Conservation (phyloP, 345 rosid species). For the rapeseed (Brassica napus) region DNA sequence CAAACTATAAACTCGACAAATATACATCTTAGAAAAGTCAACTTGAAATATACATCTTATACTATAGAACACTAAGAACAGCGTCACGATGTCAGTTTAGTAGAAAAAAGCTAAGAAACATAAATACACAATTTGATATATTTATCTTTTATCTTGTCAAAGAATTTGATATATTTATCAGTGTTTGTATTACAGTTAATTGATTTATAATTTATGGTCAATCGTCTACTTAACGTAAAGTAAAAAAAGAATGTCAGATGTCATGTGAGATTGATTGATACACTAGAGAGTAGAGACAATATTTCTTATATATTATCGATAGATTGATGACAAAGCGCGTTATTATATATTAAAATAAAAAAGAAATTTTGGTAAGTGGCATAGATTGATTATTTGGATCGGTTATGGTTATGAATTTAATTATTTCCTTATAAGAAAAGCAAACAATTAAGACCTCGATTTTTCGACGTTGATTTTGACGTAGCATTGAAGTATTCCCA, state of each 20-base stretch:
- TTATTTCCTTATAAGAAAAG: not conserved
- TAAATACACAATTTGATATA: not conserved
- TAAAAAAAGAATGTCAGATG: not conserved
- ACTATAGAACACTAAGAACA: too few species aligned
- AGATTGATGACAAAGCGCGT: constrained; percentile 19
- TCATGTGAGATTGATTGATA: constrained; percentile 1
- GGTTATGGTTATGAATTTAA: not conserved
- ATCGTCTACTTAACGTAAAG: constrained; percentile 6
- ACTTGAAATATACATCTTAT: not conserved
- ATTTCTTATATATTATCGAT: not conserved
- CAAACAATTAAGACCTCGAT: constrained; percentile 7
- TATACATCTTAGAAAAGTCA: constrained; percentile 16
- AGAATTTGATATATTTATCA: not conserved
- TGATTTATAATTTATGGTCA: not conserved
- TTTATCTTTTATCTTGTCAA: not conserved
- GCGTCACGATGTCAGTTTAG: not conserved
- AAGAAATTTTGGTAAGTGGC: constrained; percentile 1
- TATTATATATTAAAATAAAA: not conserved
- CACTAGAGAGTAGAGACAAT: not conserved
- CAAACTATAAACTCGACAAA: constrained; percentile 22
- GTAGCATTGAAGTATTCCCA: constrained; percentile 34
- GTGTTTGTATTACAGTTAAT: not conserved
- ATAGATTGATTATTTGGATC: not conserved
- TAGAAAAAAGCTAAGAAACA: not conserved
- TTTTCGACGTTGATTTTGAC: constrained; percentile 34